Evolutionary conservation across 306 rosid species (phyloP), one percentile per base, ranked within the genome.

Genomic region (Datisca glomerata): DNA sequence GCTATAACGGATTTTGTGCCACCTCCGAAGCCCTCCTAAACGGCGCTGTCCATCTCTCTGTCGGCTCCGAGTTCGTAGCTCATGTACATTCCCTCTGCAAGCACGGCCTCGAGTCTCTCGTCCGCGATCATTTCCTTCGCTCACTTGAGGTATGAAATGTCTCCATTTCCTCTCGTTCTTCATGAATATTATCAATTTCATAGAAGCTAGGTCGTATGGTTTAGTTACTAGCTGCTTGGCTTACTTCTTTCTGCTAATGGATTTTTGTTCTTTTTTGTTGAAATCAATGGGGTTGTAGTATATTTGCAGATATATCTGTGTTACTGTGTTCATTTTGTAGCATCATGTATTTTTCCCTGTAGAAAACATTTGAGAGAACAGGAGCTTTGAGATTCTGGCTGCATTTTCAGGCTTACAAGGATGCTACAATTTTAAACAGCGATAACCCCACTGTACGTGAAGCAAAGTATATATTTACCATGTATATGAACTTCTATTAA

Each of bases 311-410:
- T 21, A 12, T 21, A 10, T n/a, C n/a, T n/a, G n/a, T n/a, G n/a
- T n/a, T n/a, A n/a, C 2, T 22, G 43, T 33, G 1, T 16, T 22
- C 6, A 39, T 12, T 24, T 56, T 21, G 15, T 27, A 7, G 15
- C 45, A 42, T 3, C 15, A 16, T 8, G 7, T 25, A 28, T 39
- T 32, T 41, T 15, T 47, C 11, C 12, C 60, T 49, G 32, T 63
- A 84, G 94, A 78, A 67, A 48, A 67, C 75, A 17, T 87, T 87
- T 59, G 82, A 87, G 54, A 61, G 57, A 49, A 76, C 71, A 31
- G 97, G 89, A 51, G 80, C 93, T 1, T 65, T 64, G 20, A 84
- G 52, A 47, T 87, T 87, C 58, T 87, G 97, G 97, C 60, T 63
- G 41, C 87, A 76, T 35, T 87, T 87, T 57, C 87, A 68, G 29